A percentile compares a stretch with the other conserved stretches of the same genome.
Evolutionary conservation across 2,329 filamentous ascomycete genomes (phyloP).

Genomic region (Fusarium sp.): DNA sequence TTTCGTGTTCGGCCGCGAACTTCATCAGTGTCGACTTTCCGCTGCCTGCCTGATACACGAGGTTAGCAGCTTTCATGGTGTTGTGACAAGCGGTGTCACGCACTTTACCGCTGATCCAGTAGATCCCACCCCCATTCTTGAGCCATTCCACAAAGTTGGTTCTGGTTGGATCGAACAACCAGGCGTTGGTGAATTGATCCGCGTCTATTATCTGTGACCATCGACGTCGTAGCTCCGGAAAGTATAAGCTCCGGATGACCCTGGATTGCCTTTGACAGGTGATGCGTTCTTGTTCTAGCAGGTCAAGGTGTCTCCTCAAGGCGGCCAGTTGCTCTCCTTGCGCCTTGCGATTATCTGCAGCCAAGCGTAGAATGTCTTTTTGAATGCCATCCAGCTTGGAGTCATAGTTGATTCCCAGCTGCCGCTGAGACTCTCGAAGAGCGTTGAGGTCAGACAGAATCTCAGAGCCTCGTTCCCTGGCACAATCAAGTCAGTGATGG

Average conservation of each 20-base stretch:
- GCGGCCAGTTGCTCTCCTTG: neutral
- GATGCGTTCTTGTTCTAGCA: neutral
- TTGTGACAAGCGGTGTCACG: neutral
- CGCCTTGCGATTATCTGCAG: neutral
- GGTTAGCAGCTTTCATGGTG: neutral
- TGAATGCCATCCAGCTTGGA: neutral
- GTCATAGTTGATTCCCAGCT: neutral
- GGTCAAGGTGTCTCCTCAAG: neutral
- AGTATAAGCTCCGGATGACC: neutral
- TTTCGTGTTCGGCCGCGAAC: neutral
- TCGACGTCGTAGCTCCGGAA: neutral
- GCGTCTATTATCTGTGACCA: neutral
- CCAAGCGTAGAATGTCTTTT: neutral
- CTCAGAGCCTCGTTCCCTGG: neutral
- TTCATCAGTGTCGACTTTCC: neutral
- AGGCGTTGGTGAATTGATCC: neutral
- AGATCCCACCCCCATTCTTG: neutral
- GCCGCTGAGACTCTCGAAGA: neutral
- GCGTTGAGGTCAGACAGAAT: neutral
- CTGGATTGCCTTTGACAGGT: neutral
- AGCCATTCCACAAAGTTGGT: neutral
- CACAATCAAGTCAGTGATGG: neutral
- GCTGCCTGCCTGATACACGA: neutral
- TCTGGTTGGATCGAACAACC: slow-evolving; percentile 9
- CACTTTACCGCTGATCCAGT: neutral